Evolutionary conservation across 2,329 filamentous ascomycete species (phyloP), one percentile per base, ranked within the genome.

Genomic region (Exophiala aquamarina): DNA sequence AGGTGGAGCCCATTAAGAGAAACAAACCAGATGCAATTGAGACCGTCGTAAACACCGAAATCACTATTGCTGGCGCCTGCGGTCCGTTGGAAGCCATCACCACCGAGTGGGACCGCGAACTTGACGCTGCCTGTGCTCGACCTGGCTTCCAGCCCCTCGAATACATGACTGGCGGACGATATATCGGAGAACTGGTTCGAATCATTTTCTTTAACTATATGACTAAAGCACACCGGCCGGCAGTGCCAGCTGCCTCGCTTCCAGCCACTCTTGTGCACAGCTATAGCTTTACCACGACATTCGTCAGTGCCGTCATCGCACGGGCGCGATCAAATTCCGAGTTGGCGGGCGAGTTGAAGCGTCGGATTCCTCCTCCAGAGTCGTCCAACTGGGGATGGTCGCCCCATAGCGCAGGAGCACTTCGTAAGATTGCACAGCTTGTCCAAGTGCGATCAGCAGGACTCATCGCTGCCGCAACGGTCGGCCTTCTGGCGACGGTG

Each of bases 71-170:
- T 19, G 87, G 87, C 5, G 82, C 87, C 2, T 82, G 82, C n/a
- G 72, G 76, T 5, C 85, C 87, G 1, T 70, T 92, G 44, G 72
- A 76, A 18, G 75, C 83, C 18, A 74, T 91, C 38, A 79, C 88
- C 41, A 90, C 79, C 8, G 70, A 69, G 28, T 92, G 87, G 87
- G 88, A 93, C 59, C 67, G 72, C 8, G 69, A 76, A 49, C 74
- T 93, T 4, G 86, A 90, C 57, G 67, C 67, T 3, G 77, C 82
- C 36, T 84, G 83, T 57, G 83, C 88, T 58, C 73, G 72, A 5
- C 85, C 87, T 0, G 87, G 87, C 0, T 90, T 92, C 58, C 87
- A 92, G 56, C 87, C 87, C 0, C 78, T 92, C 15, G 88, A 93
- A 63, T 92, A 91, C 67, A 89, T 92, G 84, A 90, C 86, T 1